Percentiles rank a stretch among this genome's conserved stretches.
Evolutionary conservation across 805 yeast genomes (phyloP).

Genomic region (Starmerella stellata): DNA sequence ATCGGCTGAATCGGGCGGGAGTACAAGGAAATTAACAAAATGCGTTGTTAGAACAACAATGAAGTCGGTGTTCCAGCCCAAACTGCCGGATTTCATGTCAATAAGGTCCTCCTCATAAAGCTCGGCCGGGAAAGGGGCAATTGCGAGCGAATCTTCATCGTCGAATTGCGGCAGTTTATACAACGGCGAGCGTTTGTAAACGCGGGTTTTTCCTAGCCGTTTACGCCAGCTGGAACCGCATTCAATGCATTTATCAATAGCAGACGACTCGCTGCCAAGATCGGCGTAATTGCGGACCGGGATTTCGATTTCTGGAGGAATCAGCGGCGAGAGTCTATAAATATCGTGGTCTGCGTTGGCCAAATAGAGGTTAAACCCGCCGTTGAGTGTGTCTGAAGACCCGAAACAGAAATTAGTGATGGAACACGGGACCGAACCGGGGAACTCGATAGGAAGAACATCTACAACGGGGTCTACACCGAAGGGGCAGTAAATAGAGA

Average conservation of each 20-base stretch:
- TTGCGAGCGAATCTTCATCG: slow-evolving; percentile 36
- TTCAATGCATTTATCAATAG: slow-evolving; percentile 23
- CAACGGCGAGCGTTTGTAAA: background rate
- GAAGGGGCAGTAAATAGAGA: background rate
- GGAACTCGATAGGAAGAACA: slow-evolving; percentile 14
- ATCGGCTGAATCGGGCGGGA: background rate
- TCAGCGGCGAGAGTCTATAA: slow-evolving; percentile 45
- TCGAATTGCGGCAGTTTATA: slow-evolving; percentile 2
- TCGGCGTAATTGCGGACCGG: slow-evolving; percentile 13
- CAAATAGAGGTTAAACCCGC: slow-evolving; percentile 36
- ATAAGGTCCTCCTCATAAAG: slow-evolving; percentile 33
- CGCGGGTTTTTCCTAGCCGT: slow-evolving; percentile 5
- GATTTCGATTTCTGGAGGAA: slow-evolving; percentile 30
- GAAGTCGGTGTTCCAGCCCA: slow-evolving; percentile 16
- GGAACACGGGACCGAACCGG: slow-evolving; percentile 17
- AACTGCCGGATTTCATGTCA: slow-evolving; percentile 11
- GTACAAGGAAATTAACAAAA: slow-evolving; percentile 7
- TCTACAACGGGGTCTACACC: background rate
- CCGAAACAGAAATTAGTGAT: slow-evolving; percentile 27
- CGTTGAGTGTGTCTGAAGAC: slow-evolving; percentile 23
- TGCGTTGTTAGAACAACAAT: slow-evolving; percentile 8
- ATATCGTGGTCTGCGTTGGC: slow-evolving; percentile 40
- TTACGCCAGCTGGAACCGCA: slow-evolving; percentile 19
- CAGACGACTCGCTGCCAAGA: slow-evolving; percentile 9
- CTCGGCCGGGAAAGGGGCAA: slow-evolving; percentile 37